Evolutionary conservation across 2,329 filamentous ascomycete species (phyloP), one percentile per base, ranked within the genome.

Genomic region (Colletotrichum liaoningense): DNA sequence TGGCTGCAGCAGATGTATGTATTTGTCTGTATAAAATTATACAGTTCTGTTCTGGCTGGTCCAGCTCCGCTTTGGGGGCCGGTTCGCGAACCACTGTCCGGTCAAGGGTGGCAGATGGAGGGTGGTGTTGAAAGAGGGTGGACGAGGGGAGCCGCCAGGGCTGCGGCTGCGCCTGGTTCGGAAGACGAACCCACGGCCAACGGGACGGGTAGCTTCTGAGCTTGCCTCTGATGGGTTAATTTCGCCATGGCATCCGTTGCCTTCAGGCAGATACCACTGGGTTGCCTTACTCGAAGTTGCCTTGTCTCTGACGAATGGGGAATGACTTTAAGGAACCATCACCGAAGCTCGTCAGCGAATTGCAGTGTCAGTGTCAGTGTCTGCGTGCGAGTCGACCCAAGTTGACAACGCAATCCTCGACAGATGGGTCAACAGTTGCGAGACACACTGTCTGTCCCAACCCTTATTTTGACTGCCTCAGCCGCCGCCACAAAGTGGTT

Each of bases 221-320:
- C 33, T 38, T 38, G 62, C 52, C 14, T 59, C 58, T 42, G 38
- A 42, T 42, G 38, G 19, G 42, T 49, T 22, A 19, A 19, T 22
- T 49, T 49, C 63, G n/a, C 49, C 42, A 63, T 68, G 42, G 46
- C 42, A 64, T 30, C 55, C 46, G 42, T 64, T 46, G 59, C 42
- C 30, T 69, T 66, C 26, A 73, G 66, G 70, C 66, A 73, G 70
- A 64, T 60, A 60, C 55, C 56, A 57, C 38, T 24, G 30, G 66
- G 66, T 68, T 57, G 63, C 63, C 57, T 55, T 67, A 26, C 49
- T 22, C 42, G 19, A 52, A 52, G 63, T 67, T 72, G 69, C 69
- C 69, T 73, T 24, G 42, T 54, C n/a, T 42, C 42, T 16, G 22
- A 46, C 69, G 54, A 72, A 72, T 72, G 12, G 57, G 46, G 14